phyloP scores from a whole-genome alignment of 2,329 filamentous ascomycete species.

The Aaosphaeria pasadenensis region DNA sequence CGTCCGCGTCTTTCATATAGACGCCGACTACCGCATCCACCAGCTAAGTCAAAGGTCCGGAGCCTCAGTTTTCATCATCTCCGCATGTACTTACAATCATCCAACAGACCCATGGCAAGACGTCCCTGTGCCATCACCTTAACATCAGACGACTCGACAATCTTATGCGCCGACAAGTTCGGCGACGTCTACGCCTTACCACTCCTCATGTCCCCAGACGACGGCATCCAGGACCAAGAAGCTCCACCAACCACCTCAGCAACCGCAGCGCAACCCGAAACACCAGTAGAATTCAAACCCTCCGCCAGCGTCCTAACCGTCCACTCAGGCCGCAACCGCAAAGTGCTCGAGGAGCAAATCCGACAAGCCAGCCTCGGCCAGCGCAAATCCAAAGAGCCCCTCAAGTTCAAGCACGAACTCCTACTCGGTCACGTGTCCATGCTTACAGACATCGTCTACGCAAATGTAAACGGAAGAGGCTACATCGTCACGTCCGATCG shows the following conservation, averaged over 20 bases:
- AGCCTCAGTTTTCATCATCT: background rate
- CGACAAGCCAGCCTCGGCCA: slow-evolving; percentile 41
- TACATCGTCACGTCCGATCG: slow-evolving; percentile 68
- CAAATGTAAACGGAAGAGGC: slow-evolving; percentile 48
- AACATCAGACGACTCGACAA: slow-evolving; percentile 65
- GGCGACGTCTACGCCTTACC: slow-evolving; percentile 92
- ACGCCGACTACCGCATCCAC: slow-evolving; percentile 57
- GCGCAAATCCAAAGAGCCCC: slow-evolving; percentile 47
- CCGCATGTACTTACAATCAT: slow-evolving; percentile 7
- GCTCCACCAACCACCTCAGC: background rate
- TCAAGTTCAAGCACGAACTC: slow-evolving; percentile 69
- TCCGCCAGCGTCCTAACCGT: slow-evolving; percentile 59
- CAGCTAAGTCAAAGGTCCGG: slow-evolving; percentile 70
- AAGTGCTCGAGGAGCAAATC: slow-evolving; percentile 56
- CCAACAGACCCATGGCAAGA: slow-evolving; percentile 78
- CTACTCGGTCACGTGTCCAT: slow-evolving; percentile 93
- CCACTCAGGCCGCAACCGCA: slow-evolving; percentile 59
- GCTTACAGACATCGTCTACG: slow-evolving; percentile 71
- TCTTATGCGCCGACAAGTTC: slow-evolving; percentile 90
- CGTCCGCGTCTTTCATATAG: slow-evolving; percentile 75
- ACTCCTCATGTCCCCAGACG: slow-evolving; percentile 51
- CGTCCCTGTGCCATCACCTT: slow-evolving; percentile 75
- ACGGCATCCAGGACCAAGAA: slow-evolving; percentile 20
- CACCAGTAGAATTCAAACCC: slow-evolving; percentile 39
- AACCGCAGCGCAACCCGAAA: background rate